Percentiles rank a stretch among this genome's conserved stretches.
These are phyloP conservation scores for Brachypodium distachyon DNA, from an alignment of 202 grass and related monocot genomes.

Conservation along the genomic window DNA sequence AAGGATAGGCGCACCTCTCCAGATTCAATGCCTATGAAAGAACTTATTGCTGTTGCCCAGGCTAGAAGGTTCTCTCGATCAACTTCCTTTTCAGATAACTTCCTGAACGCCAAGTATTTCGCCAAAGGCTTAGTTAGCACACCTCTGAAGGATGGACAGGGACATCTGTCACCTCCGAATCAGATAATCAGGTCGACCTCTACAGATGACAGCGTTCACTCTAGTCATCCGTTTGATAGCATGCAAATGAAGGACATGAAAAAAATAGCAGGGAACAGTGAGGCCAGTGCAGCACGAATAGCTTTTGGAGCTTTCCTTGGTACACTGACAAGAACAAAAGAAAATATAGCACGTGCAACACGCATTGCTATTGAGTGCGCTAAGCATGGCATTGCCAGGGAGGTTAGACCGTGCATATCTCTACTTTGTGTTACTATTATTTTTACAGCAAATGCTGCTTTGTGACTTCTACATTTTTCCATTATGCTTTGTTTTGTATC, in stretches of 20 bases:
- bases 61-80: constrained; percentile 68
- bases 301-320: constrained; percentile 74
- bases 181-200: constrained; percentile 26
- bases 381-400: constrained; percentile 85
- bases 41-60: constrained; percentile 86
- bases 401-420: constrained; percentile 61
- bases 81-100: constrained; percentile 64
- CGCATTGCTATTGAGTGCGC: constrained; percentile 93
- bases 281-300: constrained; percentile 57
- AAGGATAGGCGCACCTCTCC: constrained; percentile 70
- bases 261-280: constrained; percentile 38
- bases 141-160: constrained; percentile 45
- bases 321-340: constrained; percentile 83
- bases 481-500: constrained; percentile 11
- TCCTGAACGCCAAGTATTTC: constrained; percentile 45
- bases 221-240: constrained; percentile 36
- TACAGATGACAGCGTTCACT: constrained; percentile 31
- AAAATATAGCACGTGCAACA: constrained; percentile 88
- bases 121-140: constrained; percentile 31
- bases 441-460: not conserved
- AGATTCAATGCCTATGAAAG: constrained; percentile 86
- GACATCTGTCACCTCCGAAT: constrained; percentile 34
- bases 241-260: constrained; percentile 25
- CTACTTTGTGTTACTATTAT: not conserved
- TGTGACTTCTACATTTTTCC: not conserved